Evolutionary conservation across 768 basidiomycete species (phyloP).

Genomic region (Leucocoprinus leucothites): DNA sequence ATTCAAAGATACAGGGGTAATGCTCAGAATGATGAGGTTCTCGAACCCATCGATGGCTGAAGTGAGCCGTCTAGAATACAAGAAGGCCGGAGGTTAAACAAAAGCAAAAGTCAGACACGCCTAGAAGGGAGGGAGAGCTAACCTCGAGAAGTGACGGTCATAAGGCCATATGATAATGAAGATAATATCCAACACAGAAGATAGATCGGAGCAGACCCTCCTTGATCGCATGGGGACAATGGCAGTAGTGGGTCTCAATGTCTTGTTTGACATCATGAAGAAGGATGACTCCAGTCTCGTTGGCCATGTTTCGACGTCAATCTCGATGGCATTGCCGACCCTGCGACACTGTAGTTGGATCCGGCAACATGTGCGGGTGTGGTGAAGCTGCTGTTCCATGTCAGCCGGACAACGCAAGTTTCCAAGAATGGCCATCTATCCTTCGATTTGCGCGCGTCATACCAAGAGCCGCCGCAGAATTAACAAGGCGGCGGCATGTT

Average conservation of each 20-base stretch:
- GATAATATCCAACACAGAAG: not conserved
- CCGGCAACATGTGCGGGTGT: conserved; percentile 2
- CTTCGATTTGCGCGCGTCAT: not conserved
- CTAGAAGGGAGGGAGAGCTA: not conserved
- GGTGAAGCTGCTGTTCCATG: conserved; percentile 2
- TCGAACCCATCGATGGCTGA: no score
- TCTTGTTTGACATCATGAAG: not conserved
- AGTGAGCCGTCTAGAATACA: no score
- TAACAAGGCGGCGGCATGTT: not conserved
- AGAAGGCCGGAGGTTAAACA: no score
- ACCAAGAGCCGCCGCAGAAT: conserved; percentile 1
- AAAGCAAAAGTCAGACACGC: no score
- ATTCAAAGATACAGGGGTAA: no score
- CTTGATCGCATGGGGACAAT: not conserved
- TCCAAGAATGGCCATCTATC: not conserved
- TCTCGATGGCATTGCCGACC: conserved; percentile 1
- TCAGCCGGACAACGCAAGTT: not conserved
- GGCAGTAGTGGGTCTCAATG: not conserved
- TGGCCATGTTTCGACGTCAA: no score
- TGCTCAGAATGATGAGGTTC: no score
- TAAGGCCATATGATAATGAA: no score
- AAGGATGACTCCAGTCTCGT: not conserved
- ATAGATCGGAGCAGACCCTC: not conserved
- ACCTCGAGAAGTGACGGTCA: no score
- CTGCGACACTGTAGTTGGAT: not conserved